A percentile compares a stretch with the other conserved stretches of the same genome.
Evolutionary conservation across 768 basidiomycete species (phyloP).

Genomic region (Auricularia sp.): DNA sequence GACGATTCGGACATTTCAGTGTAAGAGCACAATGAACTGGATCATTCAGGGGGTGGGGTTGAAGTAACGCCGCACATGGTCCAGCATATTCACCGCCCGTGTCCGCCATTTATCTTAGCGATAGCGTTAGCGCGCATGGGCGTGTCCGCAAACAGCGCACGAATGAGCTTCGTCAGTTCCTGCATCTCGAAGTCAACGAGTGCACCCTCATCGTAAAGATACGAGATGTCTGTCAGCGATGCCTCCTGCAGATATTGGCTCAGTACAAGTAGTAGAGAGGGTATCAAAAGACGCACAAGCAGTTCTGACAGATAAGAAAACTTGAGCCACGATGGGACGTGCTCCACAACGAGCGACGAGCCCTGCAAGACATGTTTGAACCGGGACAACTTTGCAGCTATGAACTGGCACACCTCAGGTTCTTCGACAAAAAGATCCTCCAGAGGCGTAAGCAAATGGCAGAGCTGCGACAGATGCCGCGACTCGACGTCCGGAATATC

Average conservation of each 20-base stretch:
- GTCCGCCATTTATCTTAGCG: conserved; percentile 56
- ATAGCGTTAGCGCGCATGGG: conserved; percentile 71
- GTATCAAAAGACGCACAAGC: conserved; percentile 40
- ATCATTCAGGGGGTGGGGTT: no score
- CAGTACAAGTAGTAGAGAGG: neutral
- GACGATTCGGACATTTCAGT: no score
- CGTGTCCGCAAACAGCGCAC: conserved; percentile 83
- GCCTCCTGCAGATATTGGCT: conserved; percentile 52
- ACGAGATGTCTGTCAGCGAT: conserved; percentile 82
- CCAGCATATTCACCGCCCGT: conserved; percentile 12
- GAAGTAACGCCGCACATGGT: no score
- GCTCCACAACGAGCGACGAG: conserved; percentile 64
- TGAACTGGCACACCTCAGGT: conserved; percentile 35
- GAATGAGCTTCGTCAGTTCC: conserved; percentile 72
- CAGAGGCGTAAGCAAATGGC: conserved; percentile 63
- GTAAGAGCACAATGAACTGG: no score
- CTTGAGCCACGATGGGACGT: conserved; percentile 91
- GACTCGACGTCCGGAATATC: conserved; percentile 90
- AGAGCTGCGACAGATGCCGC: conserved; percentile 70
- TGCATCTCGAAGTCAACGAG: conserved; percentile 82
- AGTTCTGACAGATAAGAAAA: conserved; percentile 90
- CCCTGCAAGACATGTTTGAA: neutral
- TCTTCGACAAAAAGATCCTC: conserved; percentile 74
- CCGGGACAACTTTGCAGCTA: neutral
- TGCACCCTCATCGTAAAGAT: conserved; percentile 84